Evolutionary conservation across 2,329 filamentous ascomycete genomes (phyloP), one percentile per base, ranked within the genome.

Genomic region (Xylariomycetidae sp.): DNA sequence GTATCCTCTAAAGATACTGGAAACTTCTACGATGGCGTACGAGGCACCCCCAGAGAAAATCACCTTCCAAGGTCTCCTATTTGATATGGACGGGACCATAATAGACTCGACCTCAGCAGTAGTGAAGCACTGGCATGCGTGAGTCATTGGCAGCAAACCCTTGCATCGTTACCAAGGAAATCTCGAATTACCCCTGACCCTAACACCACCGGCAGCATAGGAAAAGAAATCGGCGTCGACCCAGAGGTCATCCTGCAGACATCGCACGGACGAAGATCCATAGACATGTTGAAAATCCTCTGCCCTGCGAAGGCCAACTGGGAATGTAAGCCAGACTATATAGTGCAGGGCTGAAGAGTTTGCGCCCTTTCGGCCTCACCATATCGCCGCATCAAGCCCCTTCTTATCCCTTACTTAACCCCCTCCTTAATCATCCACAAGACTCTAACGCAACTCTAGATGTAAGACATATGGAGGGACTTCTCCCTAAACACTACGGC

Each of bases 181-280:
- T 25, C 19, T 26, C 25, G 33, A 23, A 18, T 22, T 30, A 34
- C 25, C 23, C 11, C 19, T 27, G 30, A 30, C 41, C 41, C 36
- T n/a, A 36, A 33, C 20, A 7, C 27, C 19, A 27, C 35, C 10
- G 23, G 32, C 51, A 87, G 83, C n/a, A 74, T 89, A 45, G 89
- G 85, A 31, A 72, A 75, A 8, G 86, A 95, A 56, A 82, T 97
- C 51, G 86, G 86, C 16, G 82, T 96, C 15, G 78, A 87, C 45
- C 85, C 87, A n/a, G 72, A 82, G 30, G 76, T 83, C 28, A 97
- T 98, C 50, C 74, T 97, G 16, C 75, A 87, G 51, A 94, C 88
- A 8, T 95, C 88, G 5, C 92, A 98, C 62, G 92, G 92, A 41
- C 79, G 90, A 39, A 72, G 92, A 38, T 88, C 81, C 46, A 95